Percentiles rank a stretch among this genome's conserved stretches.
Conservation (phyloP, 1,284 basidiomycete genomes). For the Exobasidium cylindrosporum region DNA sequence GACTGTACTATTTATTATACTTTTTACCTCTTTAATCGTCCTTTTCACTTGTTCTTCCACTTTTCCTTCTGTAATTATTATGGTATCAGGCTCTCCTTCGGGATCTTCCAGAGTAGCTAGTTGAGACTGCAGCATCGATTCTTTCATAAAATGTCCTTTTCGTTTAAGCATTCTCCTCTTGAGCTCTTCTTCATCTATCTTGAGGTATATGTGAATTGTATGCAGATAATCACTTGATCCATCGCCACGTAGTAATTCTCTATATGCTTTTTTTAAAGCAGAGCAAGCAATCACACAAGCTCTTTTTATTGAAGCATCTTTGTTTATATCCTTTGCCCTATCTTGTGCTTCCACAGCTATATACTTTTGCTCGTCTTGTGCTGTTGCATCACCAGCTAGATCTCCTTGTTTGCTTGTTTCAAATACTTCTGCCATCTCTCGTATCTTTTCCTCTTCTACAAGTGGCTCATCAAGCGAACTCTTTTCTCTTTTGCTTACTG, state of each 20-base stretch:
- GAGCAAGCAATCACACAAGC: slow-evolving; percentile 81
- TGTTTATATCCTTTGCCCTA: background rate
- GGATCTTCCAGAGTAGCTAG: slow-evolving; percentile 75
- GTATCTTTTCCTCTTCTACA: background rate
- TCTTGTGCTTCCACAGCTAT: background rate
- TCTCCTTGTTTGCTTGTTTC: slow-evolving; percentile 32
- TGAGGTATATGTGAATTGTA: slow-evolving; percentile 79
- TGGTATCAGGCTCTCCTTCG: background rate
- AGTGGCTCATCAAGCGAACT: background rate
- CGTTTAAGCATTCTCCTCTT: slow-evolving; percentile 69
- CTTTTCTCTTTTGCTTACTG: background rate
- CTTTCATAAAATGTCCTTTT: slow-evolving; percentile 83
- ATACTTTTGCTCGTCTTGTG: background rate
- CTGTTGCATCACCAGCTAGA: slow-evolving; percentile 36
- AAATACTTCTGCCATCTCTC: slow-evolving; percentile 12
- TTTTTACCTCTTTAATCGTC: background rate
- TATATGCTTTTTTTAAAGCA: slow-evolving; percentile 76
- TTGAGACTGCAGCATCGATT: slow-evolving; percentile 81
- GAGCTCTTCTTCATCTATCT: slow-evolving; percentile 67
- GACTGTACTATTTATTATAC: background rate
- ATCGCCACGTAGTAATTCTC: slow-evolving; percentile 68
- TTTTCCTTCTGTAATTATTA: background rate
- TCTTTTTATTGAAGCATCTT: background rate
- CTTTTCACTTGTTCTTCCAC: background rate
- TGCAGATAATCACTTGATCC: slow-evolving; percentile 57